Percentiles rank a stretch among this genome's conserved stretches.
Conservation (phyloP, 257 asterid genomes). For the Datura wrightii region DNA sequence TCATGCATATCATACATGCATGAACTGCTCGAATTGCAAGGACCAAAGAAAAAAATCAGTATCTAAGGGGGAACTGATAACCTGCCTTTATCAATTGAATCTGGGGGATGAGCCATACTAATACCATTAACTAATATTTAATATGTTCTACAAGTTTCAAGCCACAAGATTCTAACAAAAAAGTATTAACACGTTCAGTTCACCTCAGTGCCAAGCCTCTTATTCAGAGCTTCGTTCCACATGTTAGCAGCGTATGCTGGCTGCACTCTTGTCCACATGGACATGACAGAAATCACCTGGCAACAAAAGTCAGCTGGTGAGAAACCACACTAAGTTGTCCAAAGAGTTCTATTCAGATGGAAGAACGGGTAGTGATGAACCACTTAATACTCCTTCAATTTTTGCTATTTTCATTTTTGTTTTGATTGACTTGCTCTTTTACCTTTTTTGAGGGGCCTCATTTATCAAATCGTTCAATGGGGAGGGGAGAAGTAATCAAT, state of each 20-base stretch:
- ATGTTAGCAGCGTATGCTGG: slow-evolving; percentile 99
- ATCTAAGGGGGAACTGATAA: neutral
- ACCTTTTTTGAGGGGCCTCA: neutral
- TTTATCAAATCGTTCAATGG: neutral
- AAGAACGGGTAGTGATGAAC: neutral
- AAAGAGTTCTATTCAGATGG: slow-evolving; percentile 26
- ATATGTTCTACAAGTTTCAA: slow-evolving; percentile 12
- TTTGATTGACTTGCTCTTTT: slow-evolving; percentile 4
- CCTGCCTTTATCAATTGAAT: neutral
- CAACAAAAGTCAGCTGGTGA: slow-evolving; percentile 36
- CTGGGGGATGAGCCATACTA: neutral
- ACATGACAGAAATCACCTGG: slow-evolving; percentile 98
- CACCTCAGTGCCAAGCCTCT: slow-evolving; percentile 98
- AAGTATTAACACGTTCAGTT: slow-evolving; percentile 27
- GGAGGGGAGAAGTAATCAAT: neutral
- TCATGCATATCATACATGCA: neutral
- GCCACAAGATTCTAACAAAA: neutral
- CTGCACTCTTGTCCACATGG: slow-evolving; percentile 99
- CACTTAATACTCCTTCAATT: neutral
- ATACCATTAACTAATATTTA: slow-evolving; percentile 1
- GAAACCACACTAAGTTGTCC: slow-evolving; percentile 30
- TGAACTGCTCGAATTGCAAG: neutral
- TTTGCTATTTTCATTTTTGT: neutral
- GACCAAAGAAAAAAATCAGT: neutral
- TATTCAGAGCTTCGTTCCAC: slow-evolving; percentile 99